Percentiles rank a stretch among this genome's conserved stretches.
Conservation (phyloP, 768 basidiomycete genomes). For the Termitomyces sp. region DNA sequence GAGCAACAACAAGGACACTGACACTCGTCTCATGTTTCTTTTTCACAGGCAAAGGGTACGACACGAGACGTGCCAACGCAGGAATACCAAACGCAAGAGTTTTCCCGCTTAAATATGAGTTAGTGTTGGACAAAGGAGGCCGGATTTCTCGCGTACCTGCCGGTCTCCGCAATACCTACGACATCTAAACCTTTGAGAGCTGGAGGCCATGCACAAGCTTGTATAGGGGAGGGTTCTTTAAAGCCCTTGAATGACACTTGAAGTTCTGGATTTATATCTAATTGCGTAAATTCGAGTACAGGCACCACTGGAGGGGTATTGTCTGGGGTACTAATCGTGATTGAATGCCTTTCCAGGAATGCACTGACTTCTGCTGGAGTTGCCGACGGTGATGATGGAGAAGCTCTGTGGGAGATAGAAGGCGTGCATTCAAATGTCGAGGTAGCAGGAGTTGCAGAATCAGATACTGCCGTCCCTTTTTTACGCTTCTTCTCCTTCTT, state of each 20-base stretch:
- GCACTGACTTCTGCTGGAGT: constrained; percentile 41
- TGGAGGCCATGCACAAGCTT: constrained; percentile 92
- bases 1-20: constrained; percentile 79
- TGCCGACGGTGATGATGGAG: constrained; percentile 13
- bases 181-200: constrained; percentile 80
- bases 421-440: constrained; percentile 9
- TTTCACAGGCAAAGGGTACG: constrained; percentile 25
- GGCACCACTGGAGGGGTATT: constrained; percentile 50
- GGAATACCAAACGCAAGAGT: constrained; percentile 96
- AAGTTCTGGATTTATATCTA: constrained; percentile 61
- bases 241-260: constrained; percentile 63
- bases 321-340: constrained; percentile 61
- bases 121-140: neutral
- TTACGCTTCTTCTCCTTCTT: constrained; percentile 40
- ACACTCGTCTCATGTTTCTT: constrained; percentile 31
- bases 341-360: constrained; percentile 67
- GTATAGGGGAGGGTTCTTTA: constrained; percentile 90
- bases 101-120: constrained; percentile 65
- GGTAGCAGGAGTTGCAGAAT: constrained; percentile 14
- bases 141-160: constrained; percentile 51
- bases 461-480: constrained; percentile 23
- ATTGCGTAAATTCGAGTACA: constrained; percentile 67
- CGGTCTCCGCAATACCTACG: constrained; percentile 95
- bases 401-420: constrained; percentile 11
- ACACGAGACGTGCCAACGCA: constrained; percentile 65